Conservation (phyloP, 345 rosid genomes). For the Dipteronia sinensis region DNA sequence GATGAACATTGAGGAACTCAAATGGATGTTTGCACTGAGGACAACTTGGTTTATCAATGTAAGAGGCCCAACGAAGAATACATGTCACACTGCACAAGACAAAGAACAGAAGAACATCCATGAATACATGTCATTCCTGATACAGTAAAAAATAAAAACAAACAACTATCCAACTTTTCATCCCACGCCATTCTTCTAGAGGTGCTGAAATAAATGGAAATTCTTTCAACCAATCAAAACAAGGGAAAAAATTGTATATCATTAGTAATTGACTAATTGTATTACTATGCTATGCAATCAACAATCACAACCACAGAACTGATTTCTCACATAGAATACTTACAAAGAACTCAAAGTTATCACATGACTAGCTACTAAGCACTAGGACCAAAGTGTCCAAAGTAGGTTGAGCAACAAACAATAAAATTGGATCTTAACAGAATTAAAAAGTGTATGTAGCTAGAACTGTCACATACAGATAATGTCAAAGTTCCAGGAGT, state of each 20-base stretch:
- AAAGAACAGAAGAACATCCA: constrained; percentile 12
- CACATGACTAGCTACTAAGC: background rate
- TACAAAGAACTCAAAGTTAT: background rate
- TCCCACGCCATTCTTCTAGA: background rate
- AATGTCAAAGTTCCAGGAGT: background rate
- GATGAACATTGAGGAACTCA: constrained; percentile 81
- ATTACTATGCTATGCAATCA: background rate
- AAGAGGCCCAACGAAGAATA: constrained; percentile 91
- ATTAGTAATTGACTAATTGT: background rate
- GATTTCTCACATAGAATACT: background rate
- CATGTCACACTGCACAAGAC: constrained; percentile 69
- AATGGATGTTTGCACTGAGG: constrained; percentile 96
- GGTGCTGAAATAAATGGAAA: background rate
- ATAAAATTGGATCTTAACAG: background rate
- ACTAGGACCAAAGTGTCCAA: background rate
- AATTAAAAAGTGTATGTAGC: background rate
- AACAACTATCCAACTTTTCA: background rate
- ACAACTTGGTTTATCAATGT: constrained; percentile 62
- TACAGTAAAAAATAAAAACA: background rate
- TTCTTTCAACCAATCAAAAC: background rate
- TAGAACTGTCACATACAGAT: background rate
- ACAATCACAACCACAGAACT: constrained; percentile 2
- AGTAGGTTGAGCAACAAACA: background rate
- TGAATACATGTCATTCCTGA: constrained; percentile 1
- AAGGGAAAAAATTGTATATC: background rate